Conservation (phyloP, 163 green algal genomes). For the Chlamydomonas reinhardtii region DNA sequence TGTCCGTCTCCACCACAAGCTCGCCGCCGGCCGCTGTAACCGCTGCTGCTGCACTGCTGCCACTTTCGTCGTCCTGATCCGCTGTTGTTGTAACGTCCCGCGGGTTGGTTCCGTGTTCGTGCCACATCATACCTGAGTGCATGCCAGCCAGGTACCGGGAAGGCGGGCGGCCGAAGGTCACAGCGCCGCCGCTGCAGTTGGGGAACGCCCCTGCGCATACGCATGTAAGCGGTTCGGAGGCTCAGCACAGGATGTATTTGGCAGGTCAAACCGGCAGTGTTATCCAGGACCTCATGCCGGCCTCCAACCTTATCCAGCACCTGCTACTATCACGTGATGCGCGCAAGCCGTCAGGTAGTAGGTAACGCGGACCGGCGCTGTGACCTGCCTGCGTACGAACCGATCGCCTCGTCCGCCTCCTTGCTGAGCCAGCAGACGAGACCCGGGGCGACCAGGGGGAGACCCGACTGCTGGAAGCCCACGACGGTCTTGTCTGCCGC, state of each 20-base stretch:
- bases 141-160: slow-evolving; percentile 12
- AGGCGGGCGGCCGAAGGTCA: slow-evolving; percentile 16
- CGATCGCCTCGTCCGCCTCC: not conserved
- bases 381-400: slow-evolving; percentile 11
- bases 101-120: not conserved
- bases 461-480: slow-evolving; percentile 12
- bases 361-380: not conserved
- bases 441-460: slow-evolving; percentile 3
- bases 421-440: slow-evolving; percentile 7
- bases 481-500: not conserved
- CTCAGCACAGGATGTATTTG: slow-evolving; percentile 1
- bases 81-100: slow-evolving; percentile 1
- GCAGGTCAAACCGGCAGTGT: too few species aligned
- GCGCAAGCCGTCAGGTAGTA: not conserved
- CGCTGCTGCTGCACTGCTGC: slow-evolving; percentile 3
- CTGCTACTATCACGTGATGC: too few species aligned
- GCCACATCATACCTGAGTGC: slow-evolving; percentile 9
- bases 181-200: slow-evolving; percentile 9
- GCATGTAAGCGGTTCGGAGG: not conserved
- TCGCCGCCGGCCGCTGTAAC: slow-evolving; percentile 5
- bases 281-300: too few species aligned
- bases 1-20: slow-evolving; percentile 3
- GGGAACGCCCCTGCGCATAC: not conserved
- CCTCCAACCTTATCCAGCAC: too few species aligned
- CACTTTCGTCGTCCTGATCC: slow-evolving; percentile 14